Evolutionary conservation across 2,329 filamentous ascomycete species (phyloP).

Genomic region (Aspergillus pseudotamarii): DNA sequence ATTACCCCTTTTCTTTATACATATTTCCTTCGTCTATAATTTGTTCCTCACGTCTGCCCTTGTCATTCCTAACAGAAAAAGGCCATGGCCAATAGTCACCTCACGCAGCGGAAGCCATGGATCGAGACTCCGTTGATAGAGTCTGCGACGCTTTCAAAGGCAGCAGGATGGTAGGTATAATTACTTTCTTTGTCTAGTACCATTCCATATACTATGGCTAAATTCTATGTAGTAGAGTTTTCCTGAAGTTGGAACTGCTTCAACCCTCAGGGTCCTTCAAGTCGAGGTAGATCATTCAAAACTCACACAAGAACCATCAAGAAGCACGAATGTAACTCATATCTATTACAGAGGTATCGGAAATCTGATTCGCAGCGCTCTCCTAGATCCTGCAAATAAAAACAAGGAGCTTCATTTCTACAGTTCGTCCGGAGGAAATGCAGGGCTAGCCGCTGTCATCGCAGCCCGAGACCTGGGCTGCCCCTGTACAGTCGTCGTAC

Average conservation of each 20-base stretch:
- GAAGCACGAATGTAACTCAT: not conserved
- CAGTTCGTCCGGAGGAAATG: constrained; percentile 77
- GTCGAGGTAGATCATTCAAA: constrained; percentile 52
- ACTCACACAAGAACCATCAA: not conserved
- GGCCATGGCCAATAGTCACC: not conserved
- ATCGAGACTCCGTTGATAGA: constrained; percentile 45
- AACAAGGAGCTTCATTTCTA: constrained; percentile 65
- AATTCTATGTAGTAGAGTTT: constrained; percentile 61
- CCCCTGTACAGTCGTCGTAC: constrained; percentile 73
- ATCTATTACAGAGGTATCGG: constrained; percentile 35
- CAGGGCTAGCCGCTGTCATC: constrained; percentile 75
- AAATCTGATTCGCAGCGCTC: constrained; percentile 36
- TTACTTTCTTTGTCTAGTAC: not conserved
- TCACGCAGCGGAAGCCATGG: constrained; percentile 34
- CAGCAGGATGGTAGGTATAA: constrained; percentile 40
- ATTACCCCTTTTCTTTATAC: not conserved
- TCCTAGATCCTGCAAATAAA: constrained; percentile 27
- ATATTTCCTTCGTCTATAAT: not conserved
- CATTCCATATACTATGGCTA: not conserved
- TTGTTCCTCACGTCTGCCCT: not conserved
- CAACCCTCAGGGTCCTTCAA: constrained; percentile 85
- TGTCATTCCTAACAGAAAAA: not conserved
- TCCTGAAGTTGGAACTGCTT: constrained; percentile 78
- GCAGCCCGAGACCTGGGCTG: constrained; percentile 66
- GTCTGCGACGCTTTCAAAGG: constrained; percentile 38